A percentile compares a stretch with the other conserved stretches of the same genome.
phyloP scores from a whole-genome alignment of 768 basidiomycete genomes.

The Panaeolus papilionaceus region DNA sequence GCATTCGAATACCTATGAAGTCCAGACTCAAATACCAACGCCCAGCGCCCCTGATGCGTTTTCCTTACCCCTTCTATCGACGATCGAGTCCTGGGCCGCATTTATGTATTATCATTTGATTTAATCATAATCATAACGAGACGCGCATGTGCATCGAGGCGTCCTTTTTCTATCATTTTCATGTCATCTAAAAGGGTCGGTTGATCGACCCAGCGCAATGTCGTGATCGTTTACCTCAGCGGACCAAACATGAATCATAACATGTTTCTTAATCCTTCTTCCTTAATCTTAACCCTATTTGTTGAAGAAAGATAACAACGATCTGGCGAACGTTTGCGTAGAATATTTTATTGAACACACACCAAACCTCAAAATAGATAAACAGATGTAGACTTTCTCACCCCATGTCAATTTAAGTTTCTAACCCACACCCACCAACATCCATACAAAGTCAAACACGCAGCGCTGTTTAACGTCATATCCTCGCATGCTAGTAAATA shows the following conservation, averaged over 20 bases:
- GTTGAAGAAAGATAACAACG: no score
- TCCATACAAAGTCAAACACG: no score
- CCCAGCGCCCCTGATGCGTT: not conserved
- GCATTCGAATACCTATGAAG: not conserved
- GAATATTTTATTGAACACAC: no score
- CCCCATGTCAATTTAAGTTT: not conserved
- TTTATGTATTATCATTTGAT: no score
- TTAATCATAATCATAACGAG: not conserved
- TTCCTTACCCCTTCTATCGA: not conserved
- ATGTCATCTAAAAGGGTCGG: not conserved
- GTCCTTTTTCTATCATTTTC: not conserved
- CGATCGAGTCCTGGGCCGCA: no score
- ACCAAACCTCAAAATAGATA: not conserved
- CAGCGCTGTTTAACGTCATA: no score
- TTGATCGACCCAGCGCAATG: conserved; percentile 3
- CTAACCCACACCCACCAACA: not conserved
- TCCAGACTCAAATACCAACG: no score
- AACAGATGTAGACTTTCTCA: not conserved
- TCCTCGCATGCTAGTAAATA: no score
- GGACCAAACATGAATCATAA: not conserved
- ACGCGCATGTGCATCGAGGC: conserved; percentile 3
- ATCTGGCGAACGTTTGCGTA: no score
- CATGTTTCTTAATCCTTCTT: no score
- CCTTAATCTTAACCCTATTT: no score
- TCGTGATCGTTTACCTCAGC: conserved; percentile 3